Conservation (phyloP, 768 basidiomycete genomes). For the Phanerodontia chrysosporium region DNA sequence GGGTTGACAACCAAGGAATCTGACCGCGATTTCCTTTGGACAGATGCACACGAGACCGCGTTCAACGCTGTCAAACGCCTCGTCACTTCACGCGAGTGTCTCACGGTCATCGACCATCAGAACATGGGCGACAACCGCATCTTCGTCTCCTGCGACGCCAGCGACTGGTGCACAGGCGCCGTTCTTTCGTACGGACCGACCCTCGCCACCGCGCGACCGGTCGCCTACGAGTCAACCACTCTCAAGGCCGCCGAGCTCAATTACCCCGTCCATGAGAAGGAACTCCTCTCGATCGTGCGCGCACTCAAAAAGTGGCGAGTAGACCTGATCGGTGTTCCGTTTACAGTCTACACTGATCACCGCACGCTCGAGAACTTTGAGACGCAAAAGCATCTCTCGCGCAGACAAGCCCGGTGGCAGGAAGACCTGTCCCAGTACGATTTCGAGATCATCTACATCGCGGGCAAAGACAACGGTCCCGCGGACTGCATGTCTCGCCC, state of each 20-base stretch:
- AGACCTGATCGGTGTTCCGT: constrained; percentile 17
- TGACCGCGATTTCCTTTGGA: constrained; percentile 21
- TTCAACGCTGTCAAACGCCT: constrained; percentile 34
- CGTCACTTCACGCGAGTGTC: constrained; percentile 22
- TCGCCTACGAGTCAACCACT: constrained; percentile 27
- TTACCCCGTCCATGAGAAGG: constrained; percentile 36
- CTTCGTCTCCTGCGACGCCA: constrained; percentile 33
- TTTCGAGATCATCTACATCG: constrained; percentile 31
- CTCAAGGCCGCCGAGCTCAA: constrained; percentile 27
- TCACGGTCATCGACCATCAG: constrained; percentile 30
- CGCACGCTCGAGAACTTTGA: constrained; percentile 30
- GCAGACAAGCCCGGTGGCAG: constrained; percentile 33
- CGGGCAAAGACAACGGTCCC: constrained; percentile 32
- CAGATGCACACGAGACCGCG: constrained; percentile 24
- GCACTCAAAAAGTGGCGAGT: constrained; percentile 23
- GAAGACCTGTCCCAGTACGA: constrained; percentile 37
- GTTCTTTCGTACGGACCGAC: constrained; percentile 28
- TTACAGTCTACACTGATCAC: constrained; percentile 33
- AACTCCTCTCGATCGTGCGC: constrained; percentile 31
- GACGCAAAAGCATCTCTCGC: constrained; percentile 28
- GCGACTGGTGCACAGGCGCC: constrained; percentile 26
- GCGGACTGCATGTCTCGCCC: constrained; percentile 28
- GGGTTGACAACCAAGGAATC: constrained; percentile 22
- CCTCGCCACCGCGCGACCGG: constrained; percentile 30
- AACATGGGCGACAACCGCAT: constrained; percentile 27